Evolutionary conservation across 2,329 filamentous ascomycete genomes (phyloP), one percentile per base, ranked within the genome.

Genomic region (Thielaviopsis ethacetica): DNA sequence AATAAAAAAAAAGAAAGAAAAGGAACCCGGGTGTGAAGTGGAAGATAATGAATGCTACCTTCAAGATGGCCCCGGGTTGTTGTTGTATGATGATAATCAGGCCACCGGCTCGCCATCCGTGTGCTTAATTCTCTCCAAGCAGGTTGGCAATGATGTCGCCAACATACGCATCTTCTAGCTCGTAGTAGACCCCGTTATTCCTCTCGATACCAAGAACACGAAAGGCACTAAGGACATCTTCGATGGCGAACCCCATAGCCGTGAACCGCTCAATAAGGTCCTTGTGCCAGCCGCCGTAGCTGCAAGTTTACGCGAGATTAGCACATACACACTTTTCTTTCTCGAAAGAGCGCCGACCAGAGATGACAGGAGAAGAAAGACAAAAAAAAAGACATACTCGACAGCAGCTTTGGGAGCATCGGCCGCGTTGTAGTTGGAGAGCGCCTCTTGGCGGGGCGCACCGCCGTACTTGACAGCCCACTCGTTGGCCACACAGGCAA

Each of bases 171-270:
- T 93, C 87, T 67, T 94, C 88, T n/a, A 95, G 74, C 65, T 88
- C 84, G 68, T 94, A 93, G 67, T 93, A 86, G 64, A 84, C 76
- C 0, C 90, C 90, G 26, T 78, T 80, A 64, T 85, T 88, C 19
- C 81, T 80, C 63, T 91, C 87, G 64, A 95, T 91, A 5, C 88
- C 86, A 7, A 93, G 84, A 62, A 80, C 86, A 57, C 85, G 78
- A 66, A 96, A 95, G 0, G 89, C 88, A 10, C 85, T 80, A 0
- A 96, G 89, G 1, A 97, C 89, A n/a, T 80, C 78, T 54, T 91
- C 86, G 1, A 95, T 79, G 59, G 89, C 84, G 65, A 97, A 97
- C 12, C 91, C 91, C 91, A 97, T 97, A 65, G 76, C 80, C 17
- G 87, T 82, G 65, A 97, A 97, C 4, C 85, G 80, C 66, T 93